Evolutionary conservation across 495 filamentous ascomycete genomes (phyloP).

Genomic region (Physcia stellaris): DNA sequence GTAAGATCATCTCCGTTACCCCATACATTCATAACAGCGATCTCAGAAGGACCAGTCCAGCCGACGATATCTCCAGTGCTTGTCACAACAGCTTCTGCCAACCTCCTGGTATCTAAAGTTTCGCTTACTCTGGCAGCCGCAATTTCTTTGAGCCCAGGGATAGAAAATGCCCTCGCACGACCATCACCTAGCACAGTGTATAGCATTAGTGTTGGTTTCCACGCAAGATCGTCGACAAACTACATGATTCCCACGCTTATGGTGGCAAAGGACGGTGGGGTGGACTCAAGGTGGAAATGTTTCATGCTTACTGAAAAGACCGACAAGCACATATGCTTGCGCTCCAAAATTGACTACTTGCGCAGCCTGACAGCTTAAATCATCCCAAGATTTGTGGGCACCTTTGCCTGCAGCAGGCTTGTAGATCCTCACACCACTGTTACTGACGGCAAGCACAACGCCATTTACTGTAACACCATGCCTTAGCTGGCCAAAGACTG

Average conservation of each 20-base stretch:
- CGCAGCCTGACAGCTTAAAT: constrained; percentile 65
- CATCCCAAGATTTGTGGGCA: constrained; percentile 76
- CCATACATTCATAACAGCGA: constrained; percentile 69
- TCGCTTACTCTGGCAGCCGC: constrained; percentile 47
- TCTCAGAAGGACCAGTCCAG: constrained; percentile 82
- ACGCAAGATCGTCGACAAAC: too few relatives aligned
- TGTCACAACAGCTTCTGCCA: constrained; percentile 52
- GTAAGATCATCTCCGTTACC: constrained; percentile 48
- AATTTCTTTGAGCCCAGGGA: constrained; percentile 78
- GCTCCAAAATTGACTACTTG: constrained; percentile 57
- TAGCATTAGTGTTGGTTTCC: too few relatives aligned
- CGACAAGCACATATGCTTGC: constrained; percentile 63
- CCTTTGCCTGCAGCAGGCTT: constrained; percentile 74
- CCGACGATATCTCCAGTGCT: constrained; percentile 66
- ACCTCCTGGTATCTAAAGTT: constrained; percentile 58
- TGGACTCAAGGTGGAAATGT: too few relatives aligned
- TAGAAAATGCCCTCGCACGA: constrained; percentile 60
- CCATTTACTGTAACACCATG: constrained; percentile 60
- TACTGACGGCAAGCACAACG: constrained; percentile 53
- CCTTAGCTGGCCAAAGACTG: constrained; percentile 55
- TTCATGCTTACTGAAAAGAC: too few relatives aligned
- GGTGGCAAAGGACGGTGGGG: too few relatives aligned
- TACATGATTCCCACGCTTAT: too few relatives aligned
- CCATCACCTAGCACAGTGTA: too few relatives aligned
- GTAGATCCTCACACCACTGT: constrained; percentile 67